A percentile compares a stretch with the other conserved stretches of the same genome.
Conservation (phyloP, 2,329 filamentous ascomycete species). For the Tricladium varicosporioides region DNA sequence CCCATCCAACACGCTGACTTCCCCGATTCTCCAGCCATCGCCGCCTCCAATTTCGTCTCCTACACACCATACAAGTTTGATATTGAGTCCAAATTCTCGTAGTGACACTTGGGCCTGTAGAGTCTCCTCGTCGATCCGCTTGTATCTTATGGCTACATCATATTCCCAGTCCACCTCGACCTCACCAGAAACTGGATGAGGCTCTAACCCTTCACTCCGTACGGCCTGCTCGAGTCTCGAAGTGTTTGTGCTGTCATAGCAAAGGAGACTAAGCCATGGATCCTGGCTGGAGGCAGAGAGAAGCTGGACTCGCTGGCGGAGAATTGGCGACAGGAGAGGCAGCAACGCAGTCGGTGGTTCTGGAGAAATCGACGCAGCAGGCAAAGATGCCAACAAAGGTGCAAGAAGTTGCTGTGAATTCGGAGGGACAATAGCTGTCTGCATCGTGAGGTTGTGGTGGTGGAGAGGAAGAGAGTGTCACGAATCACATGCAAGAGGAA, state of each 20-base stretch:
- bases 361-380: slow-evolving; percentile 56
- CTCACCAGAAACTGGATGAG: slow-evolving; percentile 79
- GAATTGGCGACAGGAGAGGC: slow-evolving; percentile 62
- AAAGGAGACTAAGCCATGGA: slow-evolving; percentile 72
- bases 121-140: slow-evolving; percentile 72
- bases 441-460: slow-evolving; percentile 15
- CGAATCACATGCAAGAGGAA: slow-evolving; percentile 4
- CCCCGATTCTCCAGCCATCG: slow-evolving; percentile 70
- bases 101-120: slow-evolving; percentile 66
- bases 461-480: not conserved
- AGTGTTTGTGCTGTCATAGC: slow-evolving; percentile 57
- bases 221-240: slow-evolving; percentile 59
- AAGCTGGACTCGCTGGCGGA: slow-evolving; percentile 64
- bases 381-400: slow-evolving; percentile 58
- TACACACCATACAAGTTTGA: slow-evolving; percentile 68
- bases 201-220: slow-evolving; percentile 64
- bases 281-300: slow-evolving; percentile 58
- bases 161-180: slow-evolving; percentile 69
- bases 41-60: slow-evolving; percentile 53
- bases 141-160: slow-evolving; percentile 63
- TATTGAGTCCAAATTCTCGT: slow-evolving; percentile 58
- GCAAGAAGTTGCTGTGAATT: slow-evolving; percentile 49
- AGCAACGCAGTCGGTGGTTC: slow-evolving; percentile 55
- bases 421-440: slow-evolving; percentile 40
- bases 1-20: slow-evolving; percentile 60